Evolutionary conservation across 768 basidiomycete species (phyloP).

Genomic region (Chlorophyllum brunneum): DNA sequence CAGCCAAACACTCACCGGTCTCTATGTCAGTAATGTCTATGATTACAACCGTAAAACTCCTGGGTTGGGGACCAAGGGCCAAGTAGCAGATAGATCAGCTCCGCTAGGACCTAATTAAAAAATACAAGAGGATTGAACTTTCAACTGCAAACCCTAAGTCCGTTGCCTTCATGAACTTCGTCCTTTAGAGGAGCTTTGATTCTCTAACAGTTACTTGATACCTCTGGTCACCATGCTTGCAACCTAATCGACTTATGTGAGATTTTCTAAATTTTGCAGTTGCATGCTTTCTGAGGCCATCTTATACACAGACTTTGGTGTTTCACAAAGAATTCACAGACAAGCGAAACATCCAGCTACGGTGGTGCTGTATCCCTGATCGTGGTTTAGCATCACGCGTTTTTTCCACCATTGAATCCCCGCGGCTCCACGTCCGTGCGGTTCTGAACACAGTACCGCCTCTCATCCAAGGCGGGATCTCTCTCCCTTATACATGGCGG

Average conservation of each 20-base stretch:
- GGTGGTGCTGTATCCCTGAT: too few relatives aligned
- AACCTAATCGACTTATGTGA: conserved; percentile 53
- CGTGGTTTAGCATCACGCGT: too few relatives aligned
- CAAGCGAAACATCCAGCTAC: too few relatives aligned
- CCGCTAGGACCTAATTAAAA: conserved; percentile 54
- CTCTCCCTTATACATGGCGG: neutral
- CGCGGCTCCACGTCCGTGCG: conserved; percentile 48
- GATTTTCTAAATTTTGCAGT: too few relatives aligned
- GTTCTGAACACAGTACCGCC: conserved; percentile 24
- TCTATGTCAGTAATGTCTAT: neutral
- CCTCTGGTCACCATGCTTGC: conserved; percentile 65
- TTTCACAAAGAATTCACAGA: conserved; percentile 34
- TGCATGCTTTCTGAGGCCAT: neutral
- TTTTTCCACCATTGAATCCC: conserved; percentile 59
- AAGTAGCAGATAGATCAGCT: conserved; percentile 47
- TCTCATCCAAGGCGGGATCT: conserved; percentile 16
- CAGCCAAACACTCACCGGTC: neutral
- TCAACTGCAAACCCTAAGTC: conserved; percentile 14
- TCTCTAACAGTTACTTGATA: too few relatives aligned
- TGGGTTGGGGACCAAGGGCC: conserved; percentile 63
- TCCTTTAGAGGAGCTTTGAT: conserved; percentile 36
- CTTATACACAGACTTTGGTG: conserved; percentile 26
- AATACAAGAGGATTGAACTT: conserved; percentile 49
- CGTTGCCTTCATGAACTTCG: too few relatives aligned
- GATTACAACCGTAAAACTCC: conserved; percentile 67